phyloP scores from a whole-genome alignment of 2,329 filamentous ascomycete genomes.

The Polychaeton citri region DNA sequence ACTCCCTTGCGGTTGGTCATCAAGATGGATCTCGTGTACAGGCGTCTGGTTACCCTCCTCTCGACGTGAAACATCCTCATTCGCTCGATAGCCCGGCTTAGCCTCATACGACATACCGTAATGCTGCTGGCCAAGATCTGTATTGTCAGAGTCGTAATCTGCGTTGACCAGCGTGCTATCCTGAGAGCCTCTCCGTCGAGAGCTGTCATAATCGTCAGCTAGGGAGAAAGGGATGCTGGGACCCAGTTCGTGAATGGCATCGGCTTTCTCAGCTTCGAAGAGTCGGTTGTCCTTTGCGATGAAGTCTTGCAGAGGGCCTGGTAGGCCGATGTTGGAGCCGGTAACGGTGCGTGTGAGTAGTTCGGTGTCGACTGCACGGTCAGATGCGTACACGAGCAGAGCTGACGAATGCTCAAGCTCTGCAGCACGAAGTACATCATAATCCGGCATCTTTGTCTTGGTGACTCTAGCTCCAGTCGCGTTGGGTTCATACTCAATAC shows the following conservation, averaged over 20 bases:
- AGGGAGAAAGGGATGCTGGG: constrained; percentile 1
- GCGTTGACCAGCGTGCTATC: constrained; percentile 6
- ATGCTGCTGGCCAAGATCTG: background rate
- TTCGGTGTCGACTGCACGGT: constrained; percentile 17
- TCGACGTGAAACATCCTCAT: background rate
- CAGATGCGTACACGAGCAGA: constrained; percentile 47
- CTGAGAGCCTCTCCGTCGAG: constrained; percentile 1
- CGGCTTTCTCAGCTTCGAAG: constrained; percentile 9
- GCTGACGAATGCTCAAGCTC: constrained; percentile 39
- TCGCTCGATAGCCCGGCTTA: background rate
- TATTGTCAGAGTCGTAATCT: constrained; percentile 1
- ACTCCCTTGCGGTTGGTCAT: constrained; percentile 1
- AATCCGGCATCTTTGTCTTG: constrained; percentile 24
- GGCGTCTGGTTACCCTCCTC: constrained; percentile 1
- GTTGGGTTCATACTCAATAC: constrained; percentile 35
- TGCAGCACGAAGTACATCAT: constrained; percentile 38
- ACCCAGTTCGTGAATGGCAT: constrained; percentile 1
- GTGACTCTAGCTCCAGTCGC: constrained; percentile 25
- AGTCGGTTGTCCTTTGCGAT: constrained; percentile 13
- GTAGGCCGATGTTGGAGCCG: constrained; percentile 8
- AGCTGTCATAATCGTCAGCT: constrained; percentile 2
- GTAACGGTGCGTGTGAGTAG: background rate
- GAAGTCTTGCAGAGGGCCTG: constrained; percentile 13
- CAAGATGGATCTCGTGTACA: constrained; percentile 6
- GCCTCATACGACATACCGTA: background rate